A percentile compares a stretch with the other conserved stretches of the same genome.
These are phyloP conservation scores for Termitomyces sp. DNA, from an alignment of 768 basidiomycete genomes.

Conservation along the genomic window DNA sequence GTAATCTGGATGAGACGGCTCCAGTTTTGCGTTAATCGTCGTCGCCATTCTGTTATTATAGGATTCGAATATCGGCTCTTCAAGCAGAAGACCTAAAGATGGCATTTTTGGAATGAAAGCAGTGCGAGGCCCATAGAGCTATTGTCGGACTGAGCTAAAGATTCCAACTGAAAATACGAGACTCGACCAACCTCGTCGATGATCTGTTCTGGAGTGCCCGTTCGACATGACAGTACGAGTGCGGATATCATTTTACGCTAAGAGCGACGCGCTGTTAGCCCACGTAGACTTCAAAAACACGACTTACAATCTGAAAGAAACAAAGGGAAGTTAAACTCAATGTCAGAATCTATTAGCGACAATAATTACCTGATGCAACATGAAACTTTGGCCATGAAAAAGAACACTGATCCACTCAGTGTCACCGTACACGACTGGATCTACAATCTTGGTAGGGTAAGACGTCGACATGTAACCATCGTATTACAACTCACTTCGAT, in stretches of 20 bases:
- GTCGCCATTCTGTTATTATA: constrained; percentile 59
- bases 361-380: constrained; percentile 89
- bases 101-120: constrained; percentile 96
- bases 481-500: constrained; percentile 52
- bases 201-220: constrained; percentile 65
- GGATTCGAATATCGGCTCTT: constrained; percentile 76
- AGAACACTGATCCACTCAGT: constrained; percentile 94
- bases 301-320: constrained; percentile 39
- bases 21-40: constrained; percentile 43
- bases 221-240: constrained; percentile 74
- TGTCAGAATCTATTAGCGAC: neutral
- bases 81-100: constrained; percentile 86
- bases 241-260: constrained; percentile 97
- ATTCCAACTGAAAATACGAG: neutral
- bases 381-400: constrained; percentile 97
- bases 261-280: constrained; percentile 9
- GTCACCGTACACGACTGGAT: constrained; percentile 84
- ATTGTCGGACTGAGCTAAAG: neutral
- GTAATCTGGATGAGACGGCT: constrained; percentile 51
- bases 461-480: neutral
- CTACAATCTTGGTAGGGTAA: constrained; percentile 46
- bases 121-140: constrained; percentile 73
- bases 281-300: constrained; percentile 8
- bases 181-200: constrained; percentile 56
- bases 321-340: neutral